A percentile compares a stretch with the other conserved stretches of the same genome.
Conservation (phyloP, 2,329 filamentous ascomycete genomes). For the Aspergillus melleus region DNA sequence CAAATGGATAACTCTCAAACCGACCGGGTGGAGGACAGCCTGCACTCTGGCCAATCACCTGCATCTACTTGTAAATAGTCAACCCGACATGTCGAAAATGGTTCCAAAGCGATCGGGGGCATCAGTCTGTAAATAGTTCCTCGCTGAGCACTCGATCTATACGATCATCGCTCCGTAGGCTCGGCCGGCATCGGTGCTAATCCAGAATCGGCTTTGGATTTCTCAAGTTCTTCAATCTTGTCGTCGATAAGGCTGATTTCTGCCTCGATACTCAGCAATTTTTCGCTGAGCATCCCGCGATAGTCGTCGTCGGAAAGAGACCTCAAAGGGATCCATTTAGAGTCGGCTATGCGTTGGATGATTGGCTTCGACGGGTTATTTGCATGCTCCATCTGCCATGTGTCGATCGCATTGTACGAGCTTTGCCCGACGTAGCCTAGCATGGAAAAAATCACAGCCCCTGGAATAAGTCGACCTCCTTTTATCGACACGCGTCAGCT, state of each 20-base stretch:
- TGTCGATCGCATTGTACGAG: slow-evolving; percentile 54
- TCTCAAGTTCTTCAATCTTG: slow-evolving; percentile 60
- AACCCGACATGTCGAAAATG: slow-evolving; percentile 1
- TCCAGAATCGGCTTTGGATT: slow-evolving; percentile 5
- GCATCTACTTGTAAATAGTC: neutral
- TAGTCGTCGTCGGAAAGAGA: slow-evolving; percentile 73
- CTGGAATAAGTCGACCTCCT: slow-evolving; percentile 61
- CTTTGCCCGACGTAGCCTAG: slow-evolving; percentile 60
- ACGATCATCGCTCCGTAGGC: slow-evolving; percentile 5
- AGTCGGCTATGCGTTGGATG: slow-evolving; percentile 55
- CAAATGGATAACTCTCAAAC: neutral
- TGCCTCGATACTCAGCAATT: slow-evolving; percentile 68
- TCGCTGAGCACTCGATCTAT: neutral
- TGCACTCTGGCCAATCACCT: neutral
- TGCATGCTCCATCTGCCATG: slow-evolving; percentile 42
- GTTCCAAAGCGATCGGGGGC: neutral
- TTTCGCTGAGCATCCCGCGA: slow-evolving; percentile 67
- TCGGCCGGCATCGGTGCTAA: neutral
- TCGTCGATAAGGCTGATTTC: slow-evolving; percentile 80
- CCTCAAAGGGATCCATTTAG: slow-evolving; percentile 70
- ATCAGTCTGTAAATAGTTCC: neutral
- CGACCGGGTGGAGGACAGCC: neutral
- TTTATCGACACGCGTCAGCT: slow-evolving; percentile 27
- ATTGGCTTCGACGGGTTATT: slow-evolving; percentile 42
- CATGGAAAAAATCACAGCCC: slow-evolving; percentile 59